Evolutionary conservation across 441 rosid species (phyloP), one percentile per base, ranked within the genome.

Genomic region (Eruca vesicaria): DNA sequence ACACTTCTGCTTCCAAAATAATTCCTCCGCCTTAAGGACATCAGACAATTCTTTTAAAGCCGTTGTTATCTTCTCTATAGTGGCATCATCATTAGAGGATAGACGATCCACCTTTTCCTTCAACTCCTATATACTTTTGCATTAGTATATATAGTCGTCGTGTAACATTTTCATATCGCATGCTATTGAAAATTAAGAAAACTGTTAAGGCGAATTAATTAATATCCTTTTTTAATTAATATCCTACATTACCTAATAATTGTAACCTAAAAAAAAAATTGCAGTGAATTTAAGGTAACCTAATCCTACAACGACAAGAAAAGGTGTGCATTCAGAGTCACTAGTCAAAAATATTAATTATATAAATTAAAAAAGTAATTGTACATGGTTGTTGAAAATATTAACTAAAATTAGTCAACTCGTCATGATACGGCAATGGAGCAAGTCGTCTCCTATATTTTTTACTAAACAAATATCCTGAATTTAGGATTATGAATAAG

Each of bases 371-470:
- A 70, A 21, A n/a, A n/a, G n/a, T n/a, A n/a, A n/a, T n/a, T n/a
- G 32, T 14, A 21, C 43, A 26, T 71, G 56, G 80, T 64, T 64
- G 76, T 70, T 71, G 72, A 71, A 35, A 35, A 21, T 6, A 63
- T 58, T 11, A 63, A 16, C 35, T 9, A 43, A 65, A 9, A 28
- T 38, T 70, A 66, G n/a, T 16, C 15, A 43, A 66, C 31, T 52
- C 33, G 9, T 33, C 6, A 26, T 75, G 52, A 52, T 38, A 31
- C 41, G 29, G 38, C 66, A 77, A 77, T 71, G 80, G 80, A 78
- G 80, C 77, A 78, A 78, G 77, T 61, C 71, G 20, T 26, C 80
- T 63, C 26, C 74, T 55, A 36, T 55, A 63, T 52, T 6, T 20
- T 53, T 20, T 38, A 55, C 6, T 63, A 75, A 62, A 36, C 21